These are phyloP conservation scores for Rosa hybrid DNA, from an alignment of 331 rosid species.

Conservation along the genomic window DNA sequence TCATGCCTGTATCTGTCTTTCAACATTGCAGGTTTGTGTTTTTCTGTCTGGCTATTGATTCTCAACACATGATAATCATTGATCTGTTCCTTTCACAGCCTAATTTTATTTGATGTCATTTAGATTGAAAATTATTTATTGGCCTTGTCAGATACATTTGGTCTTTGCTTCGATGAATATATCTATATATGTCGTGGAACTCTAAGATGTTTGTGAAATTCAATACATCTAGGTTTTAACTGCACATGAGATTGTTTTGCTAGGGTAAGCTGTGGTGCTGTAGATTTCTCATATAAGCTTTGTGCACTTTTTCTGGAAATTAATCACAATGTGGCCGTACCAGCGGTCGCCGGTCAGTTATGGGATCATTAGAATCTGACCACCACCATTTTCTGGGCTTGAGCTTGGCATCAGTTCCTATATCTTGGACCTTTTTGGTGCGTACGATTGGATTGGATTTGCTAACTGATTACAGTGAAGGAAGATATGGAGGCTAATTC, in stretches of 20 bases:
- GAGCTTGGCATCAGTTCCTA: too few species aligned
- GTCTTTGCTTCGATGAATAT: neutral
- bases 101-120: neutral
- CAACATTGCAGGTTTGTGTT: neutral
- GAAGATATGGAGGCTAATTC: too few species aligned
- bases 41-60: neutral
- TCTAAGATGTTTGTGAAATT: too few species aligned
- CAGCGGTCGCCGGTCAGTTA: neutral
- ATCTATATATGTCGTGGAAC: neutral
- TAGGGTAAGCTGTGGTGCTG: neutral
- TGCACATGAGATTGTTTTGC: neutral
- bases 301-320: neutral
- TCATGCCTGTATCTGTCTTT: neutral
- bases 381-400: neutral
- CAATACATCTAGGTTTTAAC: neutral
- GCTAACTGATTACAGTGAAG: too few species aligned
- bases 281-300: neutral
- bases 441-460: neutral
- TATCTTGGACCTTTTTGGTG: neutral
- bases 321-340: neutral
- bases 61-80: neutral
- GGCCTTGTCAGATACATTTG: neutral
- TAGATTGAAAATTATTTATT: neutral
- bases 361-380: neutral
- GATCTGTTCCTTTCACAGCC: neutral